phyloP scores from a whole-genome alignment of 768 basidiomycete genomes.

The Tubosaeta sp. region DNA sequence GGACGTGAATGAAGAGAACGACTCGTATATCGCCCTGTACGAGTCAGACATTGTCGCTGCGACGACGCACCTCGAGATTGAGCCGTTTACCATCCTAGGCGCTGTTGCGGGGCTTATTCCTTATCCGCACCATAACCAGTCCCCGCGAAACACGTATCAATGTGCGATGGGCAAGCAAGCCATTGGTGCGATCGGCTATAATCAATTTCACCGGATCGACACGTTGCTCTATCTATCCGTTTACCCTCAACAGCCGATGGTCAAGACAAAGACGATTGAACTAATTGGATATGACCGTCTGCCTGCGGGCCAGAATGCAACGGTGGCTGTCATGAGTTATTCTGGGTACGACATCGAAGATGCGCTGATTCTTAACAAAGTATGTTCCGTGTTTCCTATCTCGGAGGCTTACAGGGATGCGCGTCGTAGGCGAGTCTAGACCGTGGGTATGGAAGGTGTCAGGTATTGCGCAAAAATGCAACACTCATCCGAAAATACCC shows the following conservation, averaged over 20 bases:
- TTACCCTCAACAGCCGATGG: conserved; percentile 99
- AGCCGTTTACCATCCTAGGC: conserved; percentile 95
- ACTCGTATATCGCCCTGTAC: conserved; percentile 92
- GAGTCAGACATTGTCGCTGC: conserved; percentile 76
- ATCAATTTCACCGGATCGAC: conserved; percentile 96
- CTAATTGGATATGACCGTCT: conserved; percentile 93
- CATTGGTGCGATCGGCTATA: conserved; percentile 97
- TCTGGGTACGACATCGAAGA: conserved; percentile 99
- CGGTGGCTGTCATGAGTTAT: conserved; percentile 98
- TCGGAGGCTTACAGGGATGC: conserved; percentile 1
- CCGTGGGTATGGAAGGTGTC: conserved; percentile 95
- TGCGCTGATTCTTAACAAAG: conserved; percentile 93
- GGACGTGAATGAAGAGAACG: conserved; percentile 99
- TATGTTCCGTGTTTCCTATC: conserved; percentile 20
- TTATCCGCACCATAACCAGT: conserved; percentile 99
- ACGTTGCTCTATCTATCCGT: conserved; percentile 96
- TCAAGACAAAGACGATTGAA: conserved; percentile 98
- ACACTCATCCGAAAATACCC: conserved; percentile 94
- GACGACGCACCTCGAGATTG: conserved; percentile 96
- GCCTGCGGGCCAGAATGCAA: conserved; percentile 98
- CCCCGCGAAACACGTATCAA: conserved; percentile 98
- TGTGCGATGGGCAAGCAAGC: conserved; percentile 99
- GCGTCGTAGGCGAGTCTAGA: conserved; percentile 79
- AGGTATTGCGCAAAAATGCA: conserved; percentile 93
- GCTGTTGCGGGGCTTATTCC: conserved; percentile 98